These are phyloP conservation scores for Lojkania enalia DNA, from an alignment of 2,329 filamentous ascomycete species.

Conservation along the genomic window DNA sequence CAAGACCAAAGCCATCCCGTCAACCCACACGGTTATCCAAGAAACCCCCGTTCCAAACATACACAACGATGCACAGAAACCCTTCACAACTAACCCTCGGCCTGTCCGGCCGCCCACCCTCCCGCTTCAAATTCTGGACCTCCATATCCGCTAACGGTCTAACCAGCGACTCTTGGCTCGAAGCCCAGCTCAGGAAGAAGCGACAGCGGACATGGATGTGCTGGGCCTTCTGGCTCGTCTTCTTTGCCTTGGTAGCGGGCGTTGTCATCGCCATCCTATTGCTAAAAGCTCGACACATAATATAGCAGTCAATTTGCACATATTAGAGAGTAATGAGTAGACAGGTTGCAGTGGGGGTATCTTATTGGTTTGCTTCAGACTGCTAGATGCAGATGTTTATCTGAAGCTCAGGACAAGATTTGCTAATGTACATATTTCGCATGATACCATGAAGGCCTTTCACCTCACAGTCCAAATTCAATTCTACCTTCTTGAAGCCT, in stretches of 20 bases:
- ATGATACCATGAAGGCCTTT: too few relatives aligned
- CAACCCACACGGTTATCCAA: not conserved
- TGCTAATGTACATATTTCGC: too few relatives aligned
- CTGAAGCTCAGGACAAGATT: too few relatives aligned
- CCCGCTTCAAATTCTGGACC: constrained; percentile 39
- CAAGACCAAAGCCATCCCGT: constrained; percentile 20
- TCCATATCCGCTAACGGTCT: constrained; percentile 33
- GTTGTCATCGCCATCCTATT: constrained; percentile 53
- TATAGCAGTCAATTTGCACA: too few relatives aligned
- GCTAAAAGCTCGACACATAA: constrained; percentile 32
- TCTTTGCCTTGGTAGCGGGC: constrained; percentile 50
- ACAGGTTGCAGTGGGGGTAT: too few relatives aligned
- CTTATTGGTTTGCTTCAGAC: too few relatives aligned
- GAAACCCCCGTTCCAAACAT: not conserved
- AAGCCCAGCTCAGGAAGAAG: constrained; percentile 53
- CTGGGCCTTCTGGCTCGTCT: constrained; percentile 52
- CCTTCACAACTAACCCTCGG: constrained; percentile 24
- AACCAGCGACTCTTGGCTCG: constrained; percentile 55
- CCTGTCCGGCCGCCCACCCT: constrained; percentile 29
- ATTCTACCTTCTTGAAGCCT: too few relatives aligned
- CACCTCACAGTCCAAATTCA: too few relatives aligned
- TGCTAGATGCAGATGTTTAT: too few relatives aligned
- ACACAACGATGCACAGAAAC: constrained; percentile 12
- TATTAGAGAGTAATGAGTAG: too few relatives aligned
- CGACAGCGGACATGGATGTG: constrained; percentile 53